These are phyloP conservation scores for Podospora didyma DNA, from an alignment of 495 filamentous ascomycete genomes.

Conservation along the genomic window DNA sequence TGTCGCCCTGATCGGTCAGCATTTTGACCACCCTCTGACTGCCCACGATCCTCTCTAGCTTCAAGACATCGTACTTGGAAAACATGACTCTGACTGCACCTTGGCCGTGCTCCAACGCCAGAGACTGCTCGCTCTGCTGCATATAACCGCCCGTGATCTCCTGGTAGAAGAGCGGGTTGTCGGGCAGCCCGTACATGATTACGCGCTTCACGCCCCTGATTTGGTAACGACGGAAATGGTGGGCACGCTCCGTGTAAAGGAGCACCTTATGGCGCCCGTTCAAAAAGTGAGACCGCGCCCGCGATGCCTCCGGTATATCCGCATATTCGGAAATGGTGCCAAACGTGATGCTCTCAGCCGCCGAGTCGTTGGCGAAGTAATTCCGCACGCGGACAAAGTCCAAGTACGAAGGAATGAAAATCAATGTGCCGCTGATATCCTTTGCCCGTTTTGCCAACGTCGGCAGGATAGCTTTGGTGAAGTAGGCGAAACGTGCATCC, in stretches of 20 bases:
- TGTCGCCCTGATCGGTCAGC: constrained; percentile 76
- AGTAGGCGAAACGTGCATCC: constrained; percentile 88
- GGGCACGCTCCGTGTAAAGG: constrained; percentile 87
- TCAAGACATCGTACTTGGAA: constrained; percentile 82
- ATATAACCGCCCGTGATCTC: constrained; percentile 77
- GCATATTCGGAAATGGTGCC: constrained; percentile 88
- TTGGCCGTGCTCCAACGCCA: constrained; percentile 43
- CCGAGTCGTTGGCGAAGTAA: constrained; percentile 72
- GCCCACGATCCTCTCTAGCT: constrained; percentile 85
- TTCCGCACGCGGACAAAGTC: constrained; percentile 93
- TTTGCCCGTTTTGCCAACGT: constrained; percentile 57
- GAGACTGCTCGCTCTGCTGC: constrained; percentile 50
- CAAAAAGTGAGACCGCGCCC: constrained; percentile 83
- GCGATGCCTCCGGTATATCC: constrained; percentile 65
- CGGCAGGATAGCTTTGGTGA: constrained; percentile 75
- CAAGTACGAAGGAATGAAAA: constrained; percentile 89
- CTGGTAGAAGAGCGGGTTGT: constrained; percentile 83
- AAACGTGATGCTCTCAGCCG: constrained; percentile 68
- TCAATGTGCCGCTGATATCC: constrained; percentile 56
- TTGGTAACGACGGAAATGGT: constrained; percentile 85
- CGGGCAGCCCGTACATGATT: constrained; percentile 82
- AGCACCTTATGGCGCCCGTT: constrained; percentile 76
- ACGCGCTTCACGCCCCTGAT: constrained; percentile 75
- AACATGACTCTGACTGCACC: constrained; percentile 69
- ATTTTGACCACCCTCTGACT: constrained; percentile 70